Base-by-base conservation (phyloP, 148 eudicot genomes). In the Vaccinium corymbosum region DNA sequence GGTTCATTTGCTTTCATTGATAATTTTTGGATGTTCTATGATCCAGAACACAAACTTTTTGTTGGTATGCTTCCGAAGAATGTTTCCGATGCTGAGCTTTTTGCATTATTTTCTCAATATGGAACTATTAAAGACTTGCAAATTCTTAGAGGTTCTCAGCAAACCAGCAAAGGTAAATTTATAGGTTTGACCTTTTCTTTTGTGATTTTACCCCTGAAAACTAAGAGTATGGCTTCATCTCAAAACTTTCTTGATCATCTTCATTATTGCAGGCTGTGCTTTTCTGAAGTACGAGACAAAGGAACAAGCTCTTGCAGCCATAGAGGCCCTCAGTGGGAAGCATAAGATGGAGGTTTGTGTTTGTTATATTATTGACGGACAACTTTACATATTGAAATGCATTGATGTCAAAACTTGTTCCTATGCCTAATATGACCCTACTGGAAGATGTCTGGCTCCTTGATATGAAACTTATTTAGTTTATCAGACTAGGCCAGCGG, bases 51-150 rank as follows among this genome's bases (percentile, higher is more conserved):
- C 90, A 97, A 97, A 89, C 92, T 94, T 74, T 94, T 97, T 88
- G 95, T 97, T 50, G 99, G 99, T 83, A 97, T 97, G 99, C 98
- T 97, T 88, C 99, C 99, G 42, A 97, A 94, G 91, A 97, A 92
- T 86, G 93, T 94, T 22, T 89, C 98, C 14, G 98, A 97, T 81
- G 90, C 90, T 84, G 98, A 97, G 86, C 91, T 95, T 77, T 95
- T 98, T 84, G 90, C 86, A 82, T 86, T 95, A 79, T 97, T 97
- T 91, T 94, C 98, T 86, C 92, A 92, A 90, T 92, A 97, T 88
- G 98, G 99, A 72, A 87, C 88, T 46, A 90, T 95, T 51, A 95
- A 91, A 84, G 99, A 95, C 82, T 85, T 97, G 89, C 99, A 97
- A 90, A 89, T 97, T 87, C 88, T 97, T 83, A 93, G 98, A 84